These are phyloP conservation scores for Botryotinia calthae DNA, from an alignment of 2,329 filamentous ascomycete genomes.

Conservation along the genomic window DNA sequence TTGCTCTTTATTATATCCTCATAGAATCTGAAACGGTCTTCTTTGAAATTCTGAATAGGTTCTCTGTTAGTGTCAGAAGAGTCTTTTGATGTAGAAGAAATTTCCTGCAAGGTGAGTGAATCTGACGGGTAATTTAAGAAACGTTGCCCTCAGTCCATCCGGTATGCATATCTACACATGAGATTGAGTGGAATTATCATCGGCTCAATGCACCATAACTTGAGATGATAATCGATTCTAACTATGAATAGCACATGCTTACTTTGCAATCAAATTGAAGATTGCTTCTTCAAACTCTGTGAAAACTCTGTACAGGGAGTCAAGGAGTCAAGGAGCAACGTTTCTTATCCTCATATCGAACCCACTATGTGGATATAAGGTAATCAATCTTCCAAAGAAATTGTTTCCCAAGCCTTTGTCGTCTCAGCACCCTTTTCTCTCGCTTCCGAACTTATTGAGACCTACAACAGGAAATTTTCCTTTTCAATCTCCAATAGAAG, in stretches of 20 bases:
- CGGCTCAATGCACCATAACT: background rate
- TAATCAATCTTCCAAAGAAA: background rate
- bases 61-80: background rate
- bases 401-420: constrained; percentile 4
- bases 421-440: background rate
- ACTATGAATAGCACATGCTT: background rate
- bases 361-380: background rate
- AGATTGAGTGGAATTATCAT: background rate
- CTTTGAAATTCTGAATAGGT: constrained; percentile 2
- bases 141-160: background rate
- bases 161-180: background rate
- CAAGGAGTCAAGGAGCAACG: background rate
- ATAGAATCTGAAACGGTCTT: background rate
- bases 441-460: constrained; percentile 1
- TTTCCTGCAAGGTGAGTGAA: background rate
- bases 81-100: background rate
- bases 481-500: background rate
- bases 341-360: background rate
- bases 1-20: constrained; percentile 4
- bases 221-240: background rate
- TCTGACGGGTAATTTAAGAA: background rate
- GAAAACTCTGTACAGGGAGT: background rate
- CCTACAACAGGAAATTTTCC: background rate
- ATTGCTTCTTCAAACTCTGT: background rate
- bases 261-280: background rate